These are phyloP conservation scores for Mycena sp. DNA, from an alignment of 1,284 basidiomycete species.

Conservation along the genomic window DNA sequence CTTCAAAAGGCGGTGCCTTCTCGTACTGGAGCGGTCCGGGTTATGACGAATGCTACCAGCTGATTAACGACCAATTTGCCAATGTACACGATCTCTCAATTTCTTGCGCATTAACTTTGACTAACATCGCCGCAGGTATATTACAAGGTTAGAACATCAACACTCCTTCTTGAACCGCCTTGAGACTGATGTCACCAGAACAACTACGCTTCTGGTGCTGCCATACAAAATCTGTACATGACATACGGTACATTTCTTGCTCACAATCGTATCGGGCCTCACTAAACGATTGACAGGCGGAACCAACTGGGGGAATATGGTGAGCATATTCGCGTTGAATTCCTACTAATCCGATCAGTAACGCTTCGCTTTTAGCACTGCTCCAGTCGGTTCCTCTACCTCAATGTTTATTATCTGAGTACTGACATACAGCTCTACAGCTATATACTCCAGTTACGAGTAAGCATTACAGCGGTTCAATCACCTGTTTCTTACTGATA, in stretches of 20 bases:
- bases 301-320: slow-evolving; percentile 58
- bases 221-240: slow-evolving; percentile 53
- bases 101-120: no score
- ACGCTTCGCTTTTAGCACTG: slow-evolving; percentile 12
- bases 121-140: neutral
- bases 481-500: neutral
- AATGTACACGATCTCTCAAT: slow-evolving; percentile 43
- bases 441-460: slow-evolving; percentile 57
- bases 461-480: slow-evolving; percentile 27
- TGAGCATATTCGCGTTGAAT: slow-evolving; percentile 32
- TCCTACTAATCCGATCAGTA: neutral
- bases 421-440: slow-evolving; percentile 28
- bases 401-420: neutral
- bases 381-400: slow-evolving; percentile 14
- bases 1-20: slow-evolving; percentile 38
- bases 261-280: neutral
- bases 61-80: slow-evolving; percentile 56
- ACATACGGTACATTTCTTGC: slow-evolving; percentile 44
- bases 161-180: no score
- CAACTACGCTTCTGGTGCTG: slow-evolving; percentile 50
- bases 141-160: neutral
- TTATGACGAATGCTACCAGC: slow-evolving; percentile 52
- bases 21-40: slow-evolving; percentile 48
- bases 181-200: slow-evolving; percentile 39
- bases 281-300: slow-evolving; percentile 39